These are phyloP conservation scores for Acrocalymma vagum DNA, from an alignment of 2,329 filamentous ascomycete species.

Conservation along the genomic window DNA sequence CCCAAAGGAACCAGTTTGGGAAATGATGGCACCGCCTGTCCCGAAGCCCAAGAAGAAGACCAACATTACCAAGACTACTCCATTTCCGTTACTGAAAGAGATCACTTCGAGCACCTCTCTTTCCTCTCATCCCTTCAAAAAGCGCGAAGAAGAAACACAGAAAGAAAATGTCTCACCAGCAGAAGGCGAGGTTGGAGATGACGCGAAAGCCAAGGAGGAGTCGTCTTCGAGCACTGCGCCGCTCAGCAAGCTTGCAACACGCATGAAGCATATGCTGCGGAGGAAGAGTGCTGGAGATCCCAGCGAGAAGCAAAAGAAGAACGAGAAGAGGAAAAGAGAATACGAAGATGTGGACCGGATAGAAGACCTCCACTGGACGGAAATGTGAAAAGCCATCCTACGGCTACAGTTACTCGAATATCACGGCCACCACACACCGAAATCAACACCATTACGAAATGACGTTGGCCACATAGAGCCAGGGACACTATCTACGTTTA, in stretches of 20 bases:
- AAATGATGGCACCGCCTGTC: slow-evolving; percentile 36
- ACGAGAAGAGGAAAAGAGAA: slow-evolving; percentile 31
- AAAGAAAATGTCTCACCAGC: slow-evolving; percentile 24
- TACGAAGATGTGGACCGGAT: slow-evolving; percentile 38
- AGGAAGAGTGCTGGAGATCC: slow-evolving; percentile 28
- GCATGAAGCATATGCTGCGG: slow-evolving; percentile 40
- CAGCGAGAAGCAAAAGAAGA: slow-evolving; percentile 26
- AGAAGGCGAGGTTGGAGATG: slow-evolving; percentile 20
- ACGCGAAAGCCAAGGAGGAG: slow-evolving; percentile 18
- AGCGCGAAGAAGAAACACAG: slow-evolving; percentile 15
- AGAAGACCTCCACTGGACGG: slow-evolving; percentile 46
- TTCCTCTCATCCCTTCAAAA: slow-evolving; percentile 25
- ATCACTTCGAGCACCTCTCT: slow-evolving; percentile 10
- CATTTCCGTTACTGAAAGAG: slow-evolving; percentile 11
- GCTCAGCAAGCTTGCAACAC: slow-evolving; percentile 37
- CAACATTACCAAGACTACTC: slow-evolving; percentile 4
- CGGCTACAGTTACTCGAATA: too few species aligned
- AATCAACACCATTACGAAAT: too few species aligned
- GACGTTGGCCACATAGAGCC: too few species aligned
- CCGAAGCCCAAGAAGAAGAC: slow-evolving; percentile 17
- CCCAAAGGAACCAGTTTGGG: slow-evolving; percentile 41
- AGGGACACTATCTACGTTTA: too few species aligned
- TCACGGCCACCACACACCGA: too few species aligned
- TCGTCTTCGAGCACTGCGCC: slow-evolving; percentile 22
- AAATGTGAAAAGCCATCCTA: slow-evolving; percentile 43